These are phyloP conservation scores for Xylariaceae sp. DNA, from an alignment of 2,329 filamentous ascomycete species.

Conservation along the genomic window DNA sequence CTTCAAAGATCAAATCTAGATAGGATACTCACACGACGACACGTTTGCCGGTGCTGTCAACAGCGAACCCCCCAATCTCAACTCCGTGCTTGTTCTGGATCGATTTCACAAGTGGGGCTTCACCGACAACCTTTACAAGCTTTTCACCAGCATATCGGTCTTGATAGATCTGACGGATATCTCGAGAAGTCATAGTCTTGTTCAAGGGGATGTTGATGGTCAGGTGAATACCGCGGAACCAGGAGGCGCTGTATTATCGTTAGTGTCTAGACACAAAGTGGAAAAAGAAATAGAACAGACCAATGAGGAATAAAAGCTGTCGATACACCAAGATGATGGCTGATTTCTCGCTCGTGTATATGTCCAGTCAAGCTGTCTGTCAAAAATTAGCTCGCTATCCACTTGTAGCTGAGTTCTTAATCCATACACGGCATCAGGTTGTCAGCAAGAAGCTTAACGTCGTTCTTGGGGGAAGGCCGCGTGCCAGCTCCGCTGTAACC, in stretches of 20 bases:
- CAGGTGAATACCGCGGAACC: conserved; percentile 95
- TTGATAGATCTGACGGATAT: conserved; percentile 94
- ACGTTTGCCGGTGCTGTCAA: conserved; percentile 85
- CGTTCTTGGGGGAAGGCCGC: conserved; percentile 93
- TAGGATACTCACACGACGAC: conserved; percentile 68
- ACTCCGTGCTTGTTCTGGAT: conserved; percentile 87
- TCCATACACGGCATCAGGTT: conserved; percentile 77
- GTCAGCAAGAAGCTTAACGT: conserved; percentile 79
- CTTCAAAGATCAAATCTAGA: background rate
- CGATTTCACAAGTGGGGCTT: conserved; percentile 82
- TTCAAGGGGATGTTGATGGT: conserved; percentile 89
- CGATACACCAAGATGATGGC: conserved; percentile 72
- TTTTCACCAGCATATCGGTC: conserved; percentile 96
- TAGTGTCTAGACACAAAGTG: background rate
- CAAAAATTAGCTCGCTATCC: background rate
- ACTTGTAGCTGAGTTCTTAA: background rate
- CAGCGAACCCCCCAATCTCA: conserved; percentile 95
- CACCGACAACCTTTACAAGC: conserved; percentile 89
- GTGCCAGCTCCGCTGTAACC: conserved; percentile 96
- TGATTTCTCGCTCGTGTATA: conserved; percentile 93
- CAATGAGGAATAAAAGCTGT: conserved; percentile 86
- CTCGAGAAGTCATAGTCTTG: conserved; percentile 84
- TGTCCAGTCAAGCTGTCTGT: conserved; percentile 82
- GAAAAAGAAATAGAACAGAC: conserved; percentile 1
- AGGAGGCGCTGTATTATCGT: conserved; percentile 70